phyloP scores from a whole-genome alignment of 2,329 filamentous ascomycete genomes.

The Hymenotorrendiella dingleyae region DNA sequence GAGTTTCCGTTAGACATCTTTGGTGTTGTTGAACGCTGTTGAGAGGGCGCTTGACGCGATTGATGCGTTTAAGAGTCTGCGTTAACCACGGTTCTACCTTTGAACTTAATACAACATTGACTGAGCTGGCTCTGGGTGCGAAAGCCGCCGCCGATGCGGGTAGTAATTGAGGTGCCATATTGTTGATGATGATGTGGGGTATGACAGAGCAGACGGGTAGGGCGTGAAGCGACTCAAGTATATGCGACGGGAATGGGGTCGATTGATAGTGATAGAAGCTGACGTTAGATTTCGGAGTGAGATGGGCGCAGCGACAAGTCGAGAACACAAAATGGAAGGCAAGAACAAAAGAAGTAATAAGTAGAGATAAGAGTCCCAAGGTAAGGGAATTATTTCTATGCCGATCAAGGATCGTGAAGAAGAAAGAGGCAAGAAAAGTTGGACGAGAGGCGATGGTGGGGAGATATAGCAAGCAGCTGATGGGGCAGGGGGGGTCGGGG shows the following conservation, averaged over 20 bases:
- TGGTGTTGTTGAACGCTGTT: slow-evolving; percentile 97
- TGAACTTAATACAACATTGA: slow-evolving; percentile 87
- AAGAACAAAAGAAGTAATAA: slow-evolving; percentile 35
- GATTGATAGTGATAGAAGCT: slow-evolving; percentile 10
- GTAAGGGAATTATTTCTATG: slow-evolving; percentile 52
- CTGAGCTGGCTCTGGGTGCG: slow-evolving; percentile 80
- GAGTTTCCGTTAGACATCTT: slow-evolving; percentile 87
- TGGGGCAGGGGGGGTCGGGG: slow-evolving; percentile 1
- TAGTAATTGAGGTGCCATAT: slow-evolving; percentile 87
- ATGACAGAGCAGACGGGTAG: background rate
- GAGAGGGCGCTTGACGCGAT: slow-evolving; percentile 90
- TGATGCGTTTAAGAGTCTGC: slow-evolving; percentile 92
- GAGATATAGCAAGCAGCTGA: slow-evolving; percentile 15
- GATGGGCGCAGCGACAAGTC: slow-evolving; percentile 15
- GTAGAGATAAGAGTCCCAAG: slow-evolving; percentile 47
- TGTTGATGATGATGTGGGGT: slow-evolving; percentile 3
- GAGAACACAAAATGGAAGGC: slow-evolving; percentile 20
- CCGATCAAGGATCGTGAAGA: slow-evolving; percentile 56
- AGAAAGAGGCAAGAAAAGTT: slow-evolving; percentile 32
- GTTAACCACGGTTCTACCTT: slow-evolving; percentile 97
- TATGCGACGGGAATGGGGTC: slow-evolving; percentile 17
- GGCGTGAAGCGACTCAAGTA: slow-evolving; percentile 10
- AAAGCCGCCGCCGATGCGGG: slow-evolving; percentile 95
- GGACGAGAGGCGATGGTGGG: slow-evolving; percentile 15
- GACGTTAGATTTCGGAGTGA: slow-evolving; percentile 10